Conservation (phyloP, 1,284 basidiomycete genomes). For the Moniliophthora roreri region DNA sequence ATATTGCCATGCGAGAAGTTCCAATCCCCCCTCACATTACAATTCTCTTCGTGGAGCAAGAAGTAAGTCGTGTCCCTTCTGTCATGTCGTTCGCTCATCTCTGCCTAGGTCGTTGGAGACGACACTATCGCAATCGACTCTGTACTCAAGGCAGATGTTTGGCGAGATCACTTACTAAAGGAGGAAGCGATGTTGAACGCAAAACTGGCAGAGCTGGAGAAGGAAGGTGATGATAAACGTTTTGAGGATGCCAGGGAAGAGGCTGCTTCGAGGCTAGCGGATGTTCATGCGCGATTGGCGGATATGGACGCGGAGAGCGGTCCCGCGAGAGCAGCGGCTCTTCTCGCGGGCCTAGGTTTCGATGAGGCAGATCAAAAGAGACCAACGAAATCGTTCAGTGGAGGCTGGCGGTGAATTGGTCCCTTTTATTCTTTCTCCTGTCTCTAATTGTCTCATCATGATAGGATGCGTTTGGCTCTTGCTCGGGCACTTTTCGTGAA, state of each 20-base stretch:
- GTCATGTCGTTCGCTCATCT: slow-evolving; percentile 3
- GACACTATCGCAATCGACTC: slow-evolving; percentile 92
- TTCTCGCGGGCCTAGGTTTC: slow-evolving; percentile 94
- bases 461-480: slow-evolving; percentile 80
- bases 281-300: slow-evolving; percentile 87
- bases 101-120: slow-evolving; percentile 79
- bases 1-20: slow-evolving; percentile 95
- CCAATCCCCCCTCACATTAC: slow-evolving; percentile 93
- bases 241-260: slow-evolving; percentile 87
- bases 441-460: slow-evolving; percentile 3
- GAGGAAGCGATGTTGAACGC: slow-evolving; percentile 81
- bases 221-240: slow-evolving; percentile 71
- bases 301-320: slow-evolving; percentile 99
- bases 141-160: slow-evolving; percentile 95
- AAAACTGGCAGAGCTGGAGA: slow-evolving; percentile 71
- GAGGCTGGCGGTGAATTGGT: slow-evolving; percentile 83
- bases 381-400: slow-evolving; percentile 89
- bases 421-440: slow-evolving; percentile 8
- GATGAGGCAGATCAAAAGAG: slow-evolving; percentile 83
- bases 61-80: slow-evolving; percentile 47
- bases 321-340: slow-evolving; percentile 87
- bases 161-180: slow-evolving; percentile 86
- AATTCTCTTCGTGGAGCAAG: slow-evolving; percentile 98
- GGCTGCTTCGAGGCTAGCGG: slow-evolving; percentile 80
- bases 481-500: slow-evolving; percentile 95